Percentiles rank a stretch among this genome's conserved stretches.
Evolutionary conservation across 305 asterid species (phyloP).

Genomic region (Fraxinus xanthoxyloides): DNA sequence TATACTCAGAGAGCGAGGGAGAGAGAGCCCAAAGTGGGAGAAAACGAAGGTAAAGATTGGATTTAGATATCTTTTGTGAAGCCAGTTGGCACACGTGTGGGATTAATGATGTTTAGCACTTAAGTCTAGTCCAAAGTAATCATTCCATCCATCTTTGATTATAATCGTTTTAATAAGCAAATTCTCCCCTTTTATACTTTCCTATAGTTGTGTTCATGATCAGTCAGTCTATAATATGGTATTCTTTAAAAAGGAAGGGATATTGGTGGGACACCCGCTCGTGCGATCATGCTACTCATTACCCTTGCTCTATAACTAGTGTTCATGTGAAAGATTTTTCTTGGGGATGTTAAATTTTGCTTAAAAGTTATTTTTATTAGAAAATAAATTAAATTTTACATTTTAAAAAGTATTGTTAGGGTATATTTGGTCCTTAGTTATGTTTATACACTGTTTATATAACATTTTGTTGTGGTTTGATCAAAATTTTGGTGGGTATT

Average conservation of each 20-base stretch:
- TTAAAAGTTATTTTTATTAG: not conserved
- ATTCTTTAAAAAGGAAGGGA: conserved; percentile 31
- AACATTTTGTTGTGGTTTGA: not conserved
- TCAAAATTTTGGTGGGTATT: no score
- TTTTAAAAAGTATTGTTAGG: not conserved
- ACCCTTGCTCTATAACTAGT: conserved; percentile 10
- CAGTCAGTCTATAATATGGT: conserved; percentile 22
- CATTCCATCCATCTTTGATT: conserved; percentile 48
- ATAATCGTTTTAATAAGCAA: not conserved
- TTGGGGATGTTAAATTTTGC: not conserved
- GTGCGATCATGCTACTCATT: conserved; percentile 68
- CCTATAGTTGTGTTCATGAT: conserved; percentile 28
- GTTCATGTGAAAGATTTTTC: not conserved
- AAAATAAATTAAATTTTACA: no score
- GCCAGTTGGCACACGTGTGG: conserved; percentile 88
- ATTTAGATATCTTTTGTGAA: conserved; percentile 35
- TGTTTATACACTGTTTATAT: no score
- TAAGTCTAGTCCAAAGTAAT: conserved; percentile 46
- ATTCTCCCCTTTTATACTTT: not conserved
- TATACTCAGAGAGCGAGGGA: not conserved
- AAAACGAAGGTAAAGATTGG: not conserved
- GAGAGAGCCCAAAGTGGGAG: conserved; percentile 13
- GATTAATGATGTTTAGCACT: conserved; percentile 65
- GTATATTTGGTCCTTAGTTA: not conserved
- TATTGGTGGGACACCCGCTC: conserved; percentile 69